Base-by-base conservation (phyloP, 768 basidiomycete genomes). In the Podaxis pistillaris region DNA sequence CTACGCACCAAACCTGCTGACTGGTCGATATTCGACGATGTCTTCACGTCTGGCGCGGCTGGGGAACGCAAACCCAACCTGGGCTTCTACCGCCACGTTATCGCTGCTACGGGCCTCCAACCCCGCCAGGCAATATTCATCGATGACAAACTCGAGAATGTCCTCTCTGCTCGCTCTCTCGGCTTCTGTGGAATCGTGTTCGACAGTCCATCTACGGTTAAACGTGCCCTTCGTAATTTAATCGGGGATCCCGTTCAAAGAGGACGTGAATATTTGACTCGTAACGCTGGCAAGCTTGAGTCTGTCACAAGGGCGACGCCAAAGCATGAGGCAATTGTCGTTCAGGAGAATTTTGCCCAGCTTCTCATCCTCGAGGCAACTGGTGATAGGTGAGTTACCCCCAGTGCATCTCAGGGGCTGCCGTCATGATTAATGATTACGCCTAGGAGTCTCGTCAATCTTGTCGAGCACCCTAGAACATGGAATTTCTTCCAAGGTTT, bases 81-180 rank as follows among this genome's bases (percentile, higher is more conserved):
- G 37, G 79, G 81, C 0, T 83, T 84, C 63, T 86, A 81, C 71
- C 74, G 73, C 53, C 76, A 80, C 56, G 83, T 86, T 15, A 67
- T 87, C 30, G 69, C 71, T 19, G 69, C 76, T 17, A 78, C 79
- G 11, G 75, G 76, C 13, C 67, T 78, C 5, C 81, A 86, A 53
- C 84, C 85, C 1, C 67, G 66, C 1, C 73, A 70, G 0, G 78
- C 80, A 0, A 81, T 86, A 33, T 86, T 86, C 65, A 79, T 87
- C 9, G 86, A 87, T 56, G 86, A 86, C 73, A 83, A 84, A 62
- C 73, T 76, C 11, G 86, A 86, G 66, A 86, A 87, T 62, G 81
- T 88, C 3, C 66, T 85, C 7, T 78, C 83, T 1, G 85, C 86
- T 8, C 80, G 82, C 3, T 86, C 84, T 0, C 73, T 86, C 8